Evolutionary conservation across 176 grass and related monocot genomes (phyloP), one percentile per base, ranked within the genome.

Genomic region (Avena atlantica): DNA sequence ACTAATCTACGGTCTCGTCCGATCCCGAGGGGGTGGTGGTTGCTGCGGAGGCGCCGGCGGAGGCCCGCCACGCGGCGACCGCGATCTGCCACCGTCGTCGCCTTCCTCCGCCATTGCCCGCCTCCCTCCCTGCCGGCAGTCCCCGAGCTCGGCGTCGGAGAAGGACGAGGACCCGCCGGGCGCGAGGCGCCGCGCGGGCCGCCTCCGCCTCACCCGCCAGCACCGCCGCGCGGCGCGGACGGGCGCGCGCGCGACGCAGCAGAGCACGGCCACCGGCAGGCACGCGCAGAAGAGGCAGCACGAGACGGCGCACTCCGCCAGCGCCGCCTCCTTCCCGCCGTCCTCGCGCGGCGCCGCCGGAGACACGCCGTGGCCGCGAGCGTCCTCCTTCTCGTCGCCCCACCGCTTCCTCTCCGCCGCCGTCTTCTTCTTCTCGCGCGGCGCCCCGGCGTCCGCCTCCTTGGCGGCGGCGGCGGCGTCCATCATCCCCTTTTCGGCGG

Each of bases 201-300:
- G 13, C 55, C 47, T 44, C 31, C 59, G 0, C 78, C 48, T 61
- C 42, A 75, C 36, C 81, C 72, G 14, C 60, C 87, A 81, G 82
- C 88, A 87, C 51, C 87, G 82, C 16, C 87, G 69, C 21, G 85
- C 92, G 85, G 76, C 75, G 61, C 82, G 81, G 79, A 93, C 40
- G 10, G 95, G 93, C 12, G 86, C 84, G 59, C 88, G 83, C 86
- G 85, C 73, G 78, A 88, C 88, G 91, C 91, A 91, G 86, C 88
- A 92, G 70, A 87, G 79, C 78, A 87, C 79, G 50, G 84, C 82
- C 68, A 93, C 78, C 9, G 92, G 92, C 8, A 93, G 84, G 86
- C 92, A 97, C 81, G 88, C 85, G 87, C 95, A 97, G 2, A 97
- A 72, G 69, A 91, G 69, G 86, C 93, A 95, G 84, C 84, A 86